Evolutionary conservation across 2,329 filamentous ascomycete genomes (phyloP).

Genomic region (Talaromyces funiculosus): DNA sequence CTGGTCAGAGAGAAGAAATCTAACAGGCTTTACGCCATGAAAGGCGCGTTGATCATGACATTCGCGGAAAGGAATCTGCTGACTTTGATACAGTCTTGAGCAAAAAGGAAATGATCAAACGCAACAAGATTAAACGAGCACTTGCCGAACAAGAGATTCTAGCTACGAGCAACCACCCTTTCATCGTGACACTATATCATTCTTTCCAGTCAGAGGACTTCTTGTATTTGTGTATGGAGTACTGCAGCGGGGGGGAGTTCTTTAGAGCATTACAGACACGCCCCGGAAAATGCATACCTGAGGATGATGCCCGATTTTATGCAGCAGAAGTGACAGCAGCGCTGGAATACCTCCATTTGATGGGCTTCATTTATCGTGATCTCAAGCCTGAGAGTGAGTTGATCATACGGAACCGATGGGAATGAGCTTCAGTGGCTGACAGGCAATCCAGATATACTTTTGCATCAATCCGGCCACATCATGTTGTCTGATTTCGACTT

Average conservation of each 20-base stretch:
- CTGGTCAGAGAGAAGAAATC: constrained; percentile 98
- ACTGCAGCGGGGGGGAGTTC: constrained; percentile 97
- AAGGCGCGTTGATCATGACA: constrained; percentile 57
- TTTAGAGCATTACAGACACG: constrained; percentile 94
- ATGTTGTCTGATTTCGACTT: constrained; percentile 99
- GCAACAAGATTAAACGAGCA: constrained; percentile 99
- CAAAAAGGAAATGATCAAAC: constrained; percentile 99
- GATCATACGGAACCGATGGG: background rate
- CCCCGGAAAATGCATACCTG: constrained; percentile 93
- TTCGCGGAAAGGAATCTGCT: constrained; percentile 25
- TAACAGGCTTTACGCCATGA: constrained; percentile 92
- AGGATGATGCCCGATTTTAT: constrained; percentile 95
- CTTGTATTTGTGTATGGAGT: constrained; percentile 99
- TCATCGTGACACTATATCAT: constrained; percentile 97
- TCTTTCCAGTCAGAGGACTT: constrained; percentile 99
- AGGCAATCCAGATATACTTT: constrained; percentile 69
- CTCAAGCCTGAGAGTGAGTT: constrained; percentile 88
- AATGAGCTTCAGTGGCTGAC: background rate
- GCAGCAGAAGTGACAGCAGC: constrained; percentile 96
- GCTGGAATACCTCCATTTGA: constrained; percentile 91
- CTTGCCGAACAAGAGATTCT: constrained; percentile 96
- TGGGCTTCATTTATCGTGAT: constrained; percentile 99
- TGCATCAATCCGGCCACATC: constrained; percentile 98
- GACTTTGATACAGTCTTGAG: constrained; percentile 68
- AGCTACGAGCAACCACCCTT: constrained; percentile 96